Evolutionary conservation across 1,284 basidiomycete genomes (phyloP).

Genomic region (Mycocalia duriaeana): DNA sequence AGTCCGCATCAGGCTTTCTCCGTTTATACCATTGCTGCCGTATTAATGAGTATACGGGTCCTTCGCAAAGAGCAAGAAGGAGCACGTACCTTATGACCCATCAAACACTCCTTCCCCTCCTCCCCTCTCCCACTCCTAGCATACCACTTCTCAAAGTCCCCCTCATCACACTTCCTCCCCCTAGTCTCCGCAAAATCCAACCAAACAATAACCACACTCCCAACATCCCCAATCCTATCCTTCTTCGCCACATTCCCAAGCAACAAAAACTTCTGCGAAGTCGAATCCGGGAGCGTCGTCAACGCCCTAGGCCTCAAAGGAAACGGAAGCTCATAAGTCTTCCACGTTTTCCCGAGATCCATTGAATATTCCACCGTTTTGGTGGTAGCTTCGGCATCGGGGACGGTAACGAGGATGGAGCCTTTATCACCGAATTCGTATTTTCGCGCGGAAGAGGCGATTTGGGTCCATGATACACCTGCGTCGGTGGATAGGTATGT

Average conservation of each 20-base stretch:
- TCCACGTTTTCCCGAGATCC: conserved; percentile 85
- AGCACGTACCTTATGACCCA: conserved; percentile 87
- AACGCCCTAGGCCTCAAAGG: conserved; percentile 73
- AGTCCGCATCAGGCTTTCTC: conserved; percentile 80
- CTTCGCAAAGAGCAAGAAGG: no score
- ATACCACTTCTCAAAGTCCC: conserved; percentile 89
- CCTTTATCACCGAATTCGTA: conserved; percentile 95
- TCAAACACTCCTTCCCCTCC: conserved; percentile 73
- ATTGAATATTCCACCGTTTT: conserved; percentile 78
- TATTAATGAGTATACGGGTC: no score
- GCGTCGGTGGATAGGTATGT: conserved; percentile 92
- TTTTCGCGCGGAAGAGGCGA: conserved; percentile 76
- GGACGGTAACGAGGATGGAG: conserved; percentile 78
- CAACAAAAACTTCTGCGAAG: conserved; percentile 88
- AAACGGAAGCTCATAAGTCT: conserved; percentile 62
- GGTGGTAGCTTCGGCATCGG: conserved; percentile 84
- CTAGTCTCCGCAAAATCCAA: conserved; percentile 81
- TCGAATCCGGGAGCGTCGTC: conserved; percentile 86
- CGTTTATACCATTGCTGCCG: conserved; percentile 88
- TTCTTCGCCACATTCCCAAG: conserved; percentile 71
- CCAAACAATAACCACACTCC: conserved; percentile 71
- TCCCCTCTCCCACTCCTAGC: no score
- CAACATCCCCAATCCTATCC: conserved; percentile 51
- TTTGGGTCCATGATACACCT: conserved; percentile 83
- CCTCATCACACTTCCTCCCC: conserved; percentile 64